phyloP scores from a whole-genome alignment of 495 filamentous ascomycete species.

The Annulohypoxylon maeteangense region DNA sequence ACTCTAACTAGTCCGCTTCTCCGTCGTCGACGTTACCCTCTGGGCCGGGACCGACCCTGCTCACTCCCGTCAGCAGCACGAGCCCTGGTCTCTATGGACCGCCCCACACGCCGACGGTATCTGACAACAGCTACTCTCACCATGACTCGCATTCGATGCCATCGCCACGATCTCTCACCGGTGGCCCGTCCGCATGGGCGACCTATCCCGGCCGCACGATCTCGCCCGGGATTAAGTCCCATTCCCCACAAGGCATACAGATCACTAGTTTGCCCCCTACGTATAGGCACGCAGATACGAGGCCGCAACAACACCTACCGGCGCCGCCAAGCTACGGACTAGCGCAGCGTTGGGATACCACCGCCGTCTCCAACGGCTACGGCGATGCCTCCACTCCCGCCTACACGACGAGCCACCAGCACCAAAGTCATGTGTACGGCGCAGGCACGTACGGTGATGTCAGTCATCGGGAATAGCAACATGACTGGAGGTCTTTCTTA shows the following conservation, averaged over 20 bases:
- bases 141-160: constrained; percentile 55
- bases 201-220: constrained; percentile 51
- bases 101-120: constrained; percentile 53
- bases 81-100: constrained; percentile 50
- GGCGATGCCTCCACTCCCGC: constrained; percentile 55
- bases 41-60: constrained; percentile 45
- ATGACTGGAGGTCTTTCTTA: background rate
- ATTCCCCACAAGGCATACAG: constrained; percentile 49
- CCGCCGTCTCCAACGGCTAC: constrained; percentile 46
- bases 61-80: constrained; percentile 50
- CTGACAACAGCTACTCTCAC: constrained; percentile 49
- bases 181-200: constrained; percentile 50
- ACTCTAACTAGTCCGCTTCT: constrained; percentile 40
- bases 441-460: constrained; percentile 54
- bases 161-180: constrained; percentile 56
- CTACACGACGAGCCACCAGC: constrained; percentile 49
- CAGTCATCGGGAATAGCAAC: constrained; percentile 52
- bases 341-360: constrained; percentile 43
- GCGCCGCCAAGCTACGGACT: constrained; percentile 46
- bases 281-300: constrained; percentile 39
- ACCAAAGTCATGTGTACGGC: constrained; percentile 55
- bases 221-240: constrained; percentile 55
- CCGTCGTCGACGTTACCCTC: constrained; percentile 47
- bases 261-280: constrained; percentile 48
- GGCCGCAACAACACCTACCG: constrained; percentile 38